Conservation (phyloP, 345 rosid genomes). For the Gynandropsis gynandra region DNA sequence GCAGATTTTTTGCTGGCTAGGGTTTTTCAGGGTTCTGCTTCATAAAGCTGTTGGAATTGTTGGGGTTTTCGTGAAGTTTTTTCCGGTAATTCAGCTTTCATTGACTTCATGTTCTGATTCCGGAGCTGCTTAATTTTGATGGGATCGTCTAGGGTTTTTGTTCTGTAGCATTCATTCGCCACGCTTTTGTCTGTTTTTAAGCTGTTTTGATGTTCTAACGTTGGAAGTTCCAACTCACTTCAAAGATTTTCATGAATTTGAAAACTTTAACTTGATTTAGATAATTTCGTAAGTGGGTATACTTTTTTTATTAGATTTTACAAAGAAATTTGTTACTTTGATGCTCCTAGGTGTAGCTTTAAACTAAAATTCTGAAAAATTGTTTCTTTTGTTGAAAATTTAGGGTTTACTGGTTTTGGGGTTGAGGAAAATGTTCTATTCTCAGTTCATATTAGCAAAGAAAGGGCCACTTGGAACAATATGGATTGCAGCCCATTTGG, state of each 20-base stretch:
- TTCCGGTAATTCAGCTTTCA: constrained; percentile 20
- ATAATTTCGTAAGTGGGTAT: constrained; percentile 3
- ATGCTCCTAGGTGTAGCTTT: not conserved
- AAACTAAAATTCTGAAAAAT: constrained; percentile 13
- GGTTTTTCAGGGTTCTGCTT: constrained; percentile 25
- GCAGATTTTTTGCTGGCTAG: constrained; percentile 11
- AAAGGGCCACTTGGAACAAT: constrained; percentile 99
- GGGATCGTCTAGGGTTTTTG: constrained; percentile 8
- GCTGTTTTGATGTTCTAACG: constrained; percentile 20
- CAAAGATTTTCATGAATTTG: not conserved
- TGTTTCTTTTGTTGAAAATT: constrained; percentile 23
- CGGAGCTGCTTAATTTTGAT: constrained; percentile 7
- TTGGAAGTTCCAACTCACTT: constrained; percentile 5
- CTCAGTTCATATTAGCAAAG: constrained; percentile 99
- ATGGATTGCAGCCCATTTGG: constrained; percentile 99
- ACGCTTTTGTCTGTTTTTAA: constrained; percentile 14
- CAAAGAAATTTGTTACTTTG: constrained; percentile 14
- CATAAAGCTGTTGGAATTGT: constrained; percentile 21
- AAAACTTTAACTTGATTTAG: not conserved
- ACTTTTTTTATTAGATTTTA: not conserved
- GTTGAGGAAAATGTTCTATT: constrained; percentile 78
- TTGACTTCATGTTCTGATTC: constrained; percentile 10
- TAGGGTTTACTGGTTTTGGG: constrained; percentile 23
- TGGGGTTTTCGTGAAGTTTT: constrained; percentile 19
- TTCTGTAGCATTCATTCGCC: constrained; percentile 7